These are phyloP conservation scores for Cryptosporidium sp. DNA, from an alignment of 169 alveolate species.

Conservation along the genomic window DNA sequence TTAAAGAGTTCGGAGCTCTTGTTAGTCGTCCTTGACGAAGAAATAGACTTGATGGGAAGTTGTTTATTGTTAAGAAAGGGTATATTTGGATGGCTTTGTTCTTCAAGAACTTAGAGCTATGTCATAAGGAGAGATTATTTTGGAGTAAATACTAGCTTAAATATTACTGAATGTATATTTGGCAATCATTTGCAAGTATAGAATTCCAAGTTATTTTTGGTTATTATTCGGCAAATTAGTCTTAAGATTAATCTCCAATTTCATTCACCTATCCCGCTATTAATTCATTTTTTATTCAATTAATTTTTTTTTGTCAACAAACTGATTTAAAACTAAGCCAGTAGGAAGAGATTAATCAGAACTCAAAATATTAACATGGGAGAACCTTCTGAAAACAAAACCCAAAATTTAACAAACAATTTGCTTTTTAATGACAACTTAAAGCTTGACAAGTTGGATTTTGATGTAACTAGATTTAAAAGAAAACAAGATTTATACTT, in stretches of 20 bases:
- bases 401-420: constrained; percentile 2
- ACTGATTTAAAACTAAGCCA: neutral
- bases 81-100: no score
- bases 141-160: neutral
- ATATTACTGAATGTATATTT: no score
- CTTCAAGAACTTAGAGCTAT: no score
- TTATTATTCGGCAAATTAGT: neutral
- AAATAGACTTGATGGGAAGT: neutral
- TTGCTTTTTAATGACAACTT: constrained; percentile 15
- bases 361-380: constrained; percentile 1
- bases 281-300: no score
- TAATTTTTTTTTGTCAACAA: neutral
- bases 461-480: constrained; percentile 10
- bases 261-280: neutral
- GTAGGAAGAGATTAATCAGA: neutral
- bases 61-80: no score
- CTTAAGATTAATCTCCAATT: neutral
- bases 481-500: constrained; percentile 81
- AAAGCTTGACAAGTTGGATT: neutral
- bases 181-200: no score
- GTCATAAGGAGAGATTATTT: neutral
- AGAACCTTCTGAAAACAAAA: neutral
- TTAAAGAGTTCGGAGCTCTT: neutral
- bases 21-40: neutral
- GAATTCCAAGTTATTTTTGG: no score